Base-by-base conservation (phyloP, 805 yeast genomes). In the Wickerhamiella cacticola region DNA sequence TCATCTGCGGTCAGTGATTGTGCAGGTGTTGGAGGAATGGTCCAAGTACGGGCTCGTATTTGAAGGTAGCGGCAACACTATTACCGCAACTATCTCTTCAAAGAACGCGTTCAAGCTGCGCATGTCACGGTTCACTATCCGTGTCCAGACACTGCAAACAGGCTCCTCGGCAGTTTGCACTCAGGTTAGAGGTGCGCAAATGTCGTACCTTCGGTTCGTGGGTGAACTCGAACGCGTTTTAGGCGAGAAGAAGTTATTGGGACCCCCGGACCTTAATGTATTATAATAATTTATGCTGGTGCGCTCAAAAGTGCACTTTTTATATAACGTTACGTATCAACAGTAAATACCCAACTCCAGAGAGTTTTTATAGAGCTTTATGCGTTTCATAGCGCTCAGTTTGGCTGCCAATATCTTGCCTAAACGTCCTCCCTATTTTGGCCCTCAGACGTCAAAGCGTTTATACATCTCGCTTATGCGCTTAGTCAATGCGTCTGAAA, bases 11-110 rank as follows among this genome's bases (percentile, higher is more conserved):
- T 58, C 55, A n/a, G 55, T 57, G 10, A 49, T 66, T 16, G 52
- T 60, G 12, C 61, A 56, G 36, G 52, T 63, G 8, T 53, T 66
- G 25, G 55, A 55, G 33, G 64, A 59, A 19, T 67, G 71, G 70
- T 52, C 58, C 45, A 57, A 59, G 48, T 63, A 63, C 35, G 71
- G 71, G 3, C 58, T 67, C 41, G 51, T 63, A 10, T 50, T 58
- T 25, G 60, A 57, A 45, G 62, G 62, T 24, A 46, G 55, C 12
- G 47, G 54, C 13, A 50, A 52, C 31, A 55, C 57, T 15, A 60
- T 66, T 16, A 50, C 53, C 8, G 68, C 65, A 9, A 52, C 57
- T 2, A 59, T 67, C 29, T 55, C 59, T 23, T 57, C 65, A 15
- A 55, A 56, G 31, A 67, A 67, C 41, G 62, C 63, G 10, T 54